A percentile compares a stretch with the other conserved stretches of the same genome.
Conservation (phyloP, 495 filamentous ascomycete species). For the Aspergillus steynii region DNA sequence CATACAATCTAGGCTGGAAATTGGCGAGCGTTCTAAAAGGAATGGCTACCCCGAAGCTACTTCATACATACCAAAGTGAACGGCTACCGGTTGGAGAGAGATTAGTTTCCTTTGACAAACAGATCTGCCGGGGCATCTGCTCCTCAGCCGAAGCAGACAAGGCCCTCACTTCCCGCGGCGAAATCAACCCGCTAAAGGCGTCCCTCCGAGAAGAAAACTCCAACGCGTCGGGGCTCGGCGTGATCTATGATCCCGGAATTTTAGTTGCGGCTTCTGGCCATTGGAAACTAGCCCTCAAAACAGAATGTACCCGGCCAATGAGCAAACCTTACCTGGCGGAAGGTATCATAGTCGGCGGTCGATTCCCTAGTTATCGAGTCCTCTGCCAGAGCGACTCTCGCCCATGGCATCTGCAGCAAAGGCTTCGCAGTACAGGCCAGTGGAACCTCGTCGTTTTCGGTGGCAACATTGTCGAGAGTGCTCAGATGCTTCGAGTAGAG, state of each 20-base stretch:
- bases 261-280: neutral
- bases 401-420: slow-evolving; percentile 29
- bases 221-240: slow-evolving; percentile 6
- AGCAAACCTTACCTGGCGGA: slow-evolving; percentile 30
- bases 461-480: slow-evolving; percentile 45
- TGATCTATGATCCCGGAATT: slow-evolving; percentile 5
- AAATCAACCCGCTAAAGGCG: neutral
- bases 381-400: slow-evolving; percentile 43
- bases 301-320: neutral
- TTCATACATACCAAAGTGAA: slow-evolving; percentile 63
- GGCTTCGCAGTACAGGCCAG: slow-evolving; percentile 41
- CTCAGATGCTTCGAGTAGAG: slow-evolving; percentile 40
- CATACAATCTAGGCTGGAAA: slow-evolving; percentile 75
- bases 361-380: slow-evolving; percentile 45
- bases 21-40: slow-evolving; percentile 57
- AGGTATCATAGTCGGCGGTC: slow-evolving; percentile 42
- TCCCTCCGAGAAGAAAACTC: slow-evolving; percentile 10
- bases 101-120: slow-evolving; percentile 63
- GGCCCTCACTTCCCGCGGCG: too few species aligned
- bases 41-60: slow-evolving; percentile 46
- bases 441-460: slow-evolving; percentile 62
- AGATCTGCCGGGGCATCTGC: slow-evolving; percentile 27
- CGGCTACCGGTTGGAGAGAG: slow-evolving; percentile 60
- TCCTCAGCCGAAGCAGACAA: slow-evolving; percentile 16
- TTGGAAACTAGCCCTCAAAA: slow-evolving; percentile 12